phyloP scores from a whole-genome alignment of 192 early-diverging fungal species.

The Linnemannia hyalina region DNA sequence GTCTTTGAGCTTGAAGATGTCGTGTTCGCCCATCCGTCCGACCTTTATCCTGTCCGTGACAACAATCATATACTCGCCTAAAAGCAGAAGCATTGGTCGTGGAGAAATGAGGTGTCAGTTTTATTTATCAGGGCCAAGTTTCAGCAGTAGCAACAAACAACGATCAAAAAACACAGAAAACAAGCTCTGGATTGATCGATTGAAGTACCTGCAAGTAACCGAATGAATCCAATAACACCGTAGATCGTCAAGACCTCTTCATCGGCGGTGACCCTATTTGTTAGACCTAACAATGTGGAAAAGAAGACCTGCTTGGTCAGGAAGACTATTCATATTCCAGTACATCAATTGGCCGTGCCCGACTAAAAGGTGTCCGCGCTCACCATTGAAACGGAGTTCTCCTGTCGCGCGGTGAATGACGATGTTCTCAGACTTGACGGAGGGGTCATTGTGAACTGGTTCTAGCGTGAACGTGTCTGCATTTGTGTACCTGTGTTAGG shows the following conservation, averaged over 20 bases:
- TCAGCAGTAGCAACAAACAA: not conserved
- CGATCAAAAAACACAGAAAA: not conserved
- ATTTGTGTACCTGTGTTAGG: slow-evolving; percentile 62
- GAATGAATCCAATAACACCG: slow-evolving; percentile 81
- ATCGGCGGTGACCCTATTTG: slow-evolving; percentile 54
- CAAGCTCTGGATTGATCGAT: not conserved
- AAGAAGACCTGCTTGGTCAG: not conserved
- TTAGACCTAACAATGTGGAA: slow-evolving; percentile 5
- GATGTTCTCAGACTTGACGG: slow-evolving; percentile 66
- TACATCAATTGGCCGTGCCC: not conserved
- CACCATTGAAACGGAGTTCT: slow-evolving; percentile 61
- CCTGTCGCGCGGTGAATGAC: slow-evolving; percentile 69
- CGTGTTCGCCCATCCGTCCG: slow-evolving; percentile 71
- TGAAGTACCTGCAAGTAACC: slow-evolving; percentile 72
- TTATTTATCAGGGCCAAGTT: not conserved
- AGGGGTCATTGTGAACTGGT: slow-evolving; percentile 67
- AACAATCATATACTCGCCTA: slow-evolving; percentile 86
- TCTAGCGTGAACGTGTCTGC: slow-evolving; percentile 68
- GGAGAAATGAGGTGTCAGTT: not conserved
- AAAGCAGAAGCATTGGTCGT: not conserved
- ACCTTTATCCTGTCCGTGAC: slow-evolving; percentile 75
- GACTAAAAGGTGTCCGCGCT: not conserved
- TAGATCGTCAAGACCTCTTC: slow-evolving; percentile 69
- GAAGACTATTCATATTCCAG: not conserved
- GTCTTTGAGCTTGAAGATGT: slow-evolving; percentile 74